Evolutionary conservation across 768 basidiomycete genomes (phyloP), one percentile per base, ranked within the genome.

Genomic region (Paxillus ammoniavirescens): DNA sequence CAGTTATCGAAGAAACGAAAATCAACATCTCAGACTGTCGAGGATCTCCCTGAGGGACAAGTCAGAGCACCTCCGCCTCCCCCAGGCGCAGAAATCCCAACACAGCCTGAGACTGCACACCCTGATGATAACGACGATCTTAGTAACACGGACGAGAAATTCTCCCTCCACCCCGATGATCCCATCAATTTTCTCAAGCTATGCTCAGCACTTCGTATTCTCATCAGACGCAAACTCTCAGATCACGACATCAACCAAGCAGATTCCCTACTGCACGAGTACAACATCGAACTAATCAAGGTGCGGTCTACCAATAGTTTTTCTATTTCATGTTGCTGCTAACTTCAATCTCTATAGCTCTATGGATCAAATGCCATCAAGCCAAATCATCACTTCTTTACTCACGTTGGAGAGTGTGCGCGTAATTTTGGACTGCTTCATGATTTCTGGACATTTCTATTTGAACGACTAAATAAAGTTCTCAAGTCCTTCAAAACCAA

Each of bases 181-280:
- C 54, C 61, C 2, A 21, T 8, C 10, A 58, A 65, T 44, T 64
- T 68, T 36, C 46, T 62, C 7, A 67, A 64, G 47, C 51, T 68
- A 1, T 64, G 30, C 2, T 31, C 31, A 1, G 60, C 62, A 1
- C 28, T 68, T 3, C 41, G 43, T 8, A 50, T 65, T 1, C 51
- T 66, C 6, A 41, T 60, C n/a, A 15, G 17, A 2, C 30, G 30
- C 15, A 43, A 13, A 3, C 47, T 68, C 5, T 45, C 44, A 2
- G 53, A 52, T 2, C 4, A 28, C 9, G 52, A 61, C 3, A 37
- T 66, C 7, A 18, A 41, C 14, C 14, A 42, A 0, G 59, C 61
- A 0, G 61, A 68, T 41, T 17, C 5, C 0, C 54, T 71, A 0
- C 2, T 68, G 26, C 58, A 57, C 3, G 61, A 61, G 18, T 69